A percentile compares a stretch with the other conserved stretches of the same genome.
Conservation (phyloP, 352 stramenopile genomes). For the Phytophthora idaei region DNA sequence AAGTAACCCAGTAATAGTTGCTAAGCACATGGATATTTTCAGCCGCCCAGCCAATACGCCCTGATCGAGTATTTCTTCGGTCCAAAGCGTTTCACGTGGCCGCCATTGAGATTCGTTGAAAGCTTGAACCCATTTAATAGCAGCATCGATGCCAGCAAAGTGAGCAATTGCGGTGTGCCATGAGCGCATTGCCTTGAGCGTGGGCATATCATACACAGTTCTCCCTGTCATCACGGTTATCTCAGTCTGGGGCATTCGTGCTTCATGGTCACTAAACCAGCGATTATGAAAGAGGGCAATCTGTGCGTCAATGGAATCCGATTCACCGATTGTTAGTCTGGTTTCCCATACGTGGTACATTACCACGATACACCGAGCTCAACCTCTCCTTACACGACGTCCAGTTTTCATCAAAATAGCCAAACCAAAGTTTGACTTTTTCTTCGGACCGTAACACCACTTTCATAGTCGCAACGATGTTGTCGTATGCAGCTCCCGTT, state of each 20-base stretch:
- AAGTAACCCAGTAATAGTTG: background rate
- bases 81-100: background rate
- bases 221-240: constrained; percentile 1
- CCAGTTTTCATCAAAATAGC: background rate
- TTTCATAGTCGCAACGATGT: background rate
- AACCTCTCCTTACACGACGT: background rate
- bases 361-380: background rate
- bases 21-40: background rate
- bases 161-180: constrained; percentile 8
- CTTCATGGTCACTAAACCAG: constrained; percentile 15
- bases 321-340: background rate
- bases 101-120: too few species aligned
- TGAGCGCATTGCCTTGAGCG: constrained; percentile 10
- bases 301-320: background rate
- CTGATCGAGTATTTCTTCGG: background rate
- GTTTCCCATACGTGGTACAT: background rate
- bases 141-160: constrained; percentile 3
- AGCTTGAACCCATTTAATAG: constrained; percentile 4
- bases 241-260: background rate
- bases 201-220: background rate
- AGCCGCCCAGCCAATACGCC: background rate
- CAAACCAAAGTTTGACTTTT: background rate
- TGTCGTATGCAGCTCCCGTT: background rate
- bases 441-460: background rate
- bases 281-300: constrained; percentile 13